A percentile compares a stretch with the other conserved stretches of the same genome.
These are phyloP conservation scores for Cicer bijugum DNA, from an alignment of 306 rosid genomes.

Conservation along the genomic window DNA sequence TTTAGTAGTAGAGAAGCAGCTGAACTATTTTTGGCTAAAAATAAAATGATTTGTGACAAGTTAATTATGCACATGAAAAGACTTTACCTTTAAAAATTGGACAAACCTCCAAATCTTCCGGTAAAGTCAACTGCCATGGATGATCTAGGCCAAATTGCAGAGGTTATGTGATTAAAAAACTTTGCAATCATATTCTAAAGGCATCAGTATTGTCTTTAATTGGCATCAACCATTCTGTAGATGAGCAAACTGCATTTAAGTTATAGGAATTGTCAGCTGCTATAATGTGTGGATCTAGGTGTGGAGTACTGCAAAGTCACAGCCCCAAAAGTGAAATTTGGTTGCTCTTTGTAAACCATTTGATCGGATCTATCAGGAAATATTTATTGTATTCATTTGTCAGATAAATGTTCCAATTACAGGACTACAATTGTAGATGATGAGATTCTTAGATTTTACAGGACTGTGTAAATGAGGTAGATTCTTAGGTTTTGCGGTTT, in stretches of 20 bases:
- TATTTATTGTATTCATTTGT: slow-evolving; percentile 38
- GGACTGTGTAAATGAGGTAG: background rate
- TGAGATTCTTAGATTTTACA: slow-evolving; percentile 2
- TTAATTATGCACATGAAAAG: slow-evolving; percentile 58
- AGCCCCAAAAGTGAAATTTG: background rate
- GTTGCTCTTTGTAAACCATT: slow-evolving; percentile 41
- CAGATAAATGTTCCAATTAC: slow-evolving; percentile 1
- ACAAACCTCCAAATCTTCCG: slow-evolving; percentile 30
- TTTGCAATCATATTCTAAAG: slow-evolving; percentile 21
- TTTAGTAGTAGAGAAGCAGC: slow-evolving; percentile 59
- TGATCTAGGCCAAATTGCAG: slow-evolving; percentile 30
- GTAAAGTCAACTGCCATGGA: background rate
- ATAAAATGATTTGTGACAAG: slow-evolving; percentile 53
- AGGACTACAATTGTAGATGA: slow-evolving; percentile 31
- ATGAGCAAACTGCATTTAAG: slow-evolving; percentile 29
- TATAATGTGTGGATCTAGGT: slow-evolving; percentile 2
- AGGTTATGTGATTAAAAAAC: slow-evolving; percentile 21
- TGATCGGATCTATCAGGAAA: slow-evolving; percentile 20
- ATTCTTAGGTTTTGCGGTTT: background rate
- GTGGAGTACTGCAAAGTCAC: background rate
- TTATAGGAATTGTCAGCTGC: slow-evolving; percentile 23
- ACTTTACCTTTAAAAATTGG: slow-evolving; percentile 47
- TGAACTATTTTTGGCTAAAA: slow-evolving; percentile 55
- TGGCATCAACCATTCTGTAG: slow-evolving; percentile 3
- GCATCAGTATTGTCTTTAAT: slow-evolving; percentile 23